Percentiles rank a stretch among this genome's conserved stretches.
Evolutionary conservation across 495 filamentous ascomycete species (phyloP).

Genomic region (Penicilliopsis zonata): DNA sequence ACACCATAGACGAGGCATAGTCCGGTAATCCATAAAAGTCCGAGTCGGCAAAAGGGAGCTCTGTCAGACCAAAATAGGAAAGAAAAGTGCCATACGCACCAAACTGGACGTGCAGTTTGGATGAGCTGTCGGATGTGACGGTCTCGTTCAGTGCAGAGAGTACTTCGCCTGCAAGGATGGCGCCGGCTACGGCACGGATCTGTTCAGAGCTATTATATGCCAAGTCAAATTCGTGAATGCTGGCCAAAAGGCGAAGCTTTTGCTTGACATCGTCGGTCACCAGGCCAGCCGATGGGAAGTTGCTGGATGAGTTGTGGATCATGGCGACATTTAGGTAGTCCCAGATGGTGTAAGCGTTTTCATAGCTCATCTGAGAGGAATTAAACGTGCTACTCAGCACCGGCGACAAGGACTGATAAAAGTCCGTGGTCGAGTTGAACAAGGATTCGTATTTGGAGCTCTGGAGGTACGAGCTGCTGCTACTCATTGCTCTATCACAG

Average conservation of each 20-base stretch:
- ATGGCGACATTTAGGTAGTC: conserved; percentile 42
- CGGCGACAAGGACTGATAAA: conserved; percentile 53
- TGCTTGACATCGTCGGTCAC: conserved; percentile 20
- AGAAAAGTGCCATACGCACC: conserved; percentile 39
- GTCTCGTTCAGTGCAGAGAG: conserved; percentile 32
- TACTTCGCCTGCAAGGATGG: conserved; percentile 34
- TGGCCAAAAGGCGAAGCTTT: conserved; percentile 34
- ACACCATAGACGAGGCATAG: conserved; percentile 42
- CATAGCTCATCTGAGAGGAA: conserved; percentile 41
- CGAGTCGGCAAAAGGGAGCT: conserved; percentile 17
- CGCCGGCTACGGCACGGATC: conserved; percentile 36
- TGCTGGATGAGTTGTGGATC: conserved; percentile 38
- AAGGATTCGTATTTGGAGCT: conserved; percentile 44
- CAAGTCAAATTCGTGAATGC: conserved; percentile 38
- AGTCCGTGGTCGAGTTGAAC: conserved; percentile 40
- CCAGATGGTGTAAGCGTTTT: conserved; percentile 59
- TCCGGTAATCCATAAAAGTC: conserved; percentile 37
- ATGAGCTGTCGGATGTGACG: conserved; percentile 20
- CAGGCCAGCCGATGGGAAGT: conserved; percentile 17
- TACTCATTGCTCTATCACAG: conserved; percentile 50
- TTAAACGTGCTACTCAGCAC: conserved; percentile 48
- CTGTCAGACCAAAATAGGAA: conserved; percentile 40
- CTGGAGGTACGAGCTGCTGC: conserved; percentile 61
- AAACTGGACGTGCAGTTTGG: conserved; percentile 35
- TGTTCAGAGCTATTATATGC: conserved; percentile 36